Evolutionary conservation across 176 grass and related monocot species (phyloP).

Genomic region (Otatea glauca): DNA sequence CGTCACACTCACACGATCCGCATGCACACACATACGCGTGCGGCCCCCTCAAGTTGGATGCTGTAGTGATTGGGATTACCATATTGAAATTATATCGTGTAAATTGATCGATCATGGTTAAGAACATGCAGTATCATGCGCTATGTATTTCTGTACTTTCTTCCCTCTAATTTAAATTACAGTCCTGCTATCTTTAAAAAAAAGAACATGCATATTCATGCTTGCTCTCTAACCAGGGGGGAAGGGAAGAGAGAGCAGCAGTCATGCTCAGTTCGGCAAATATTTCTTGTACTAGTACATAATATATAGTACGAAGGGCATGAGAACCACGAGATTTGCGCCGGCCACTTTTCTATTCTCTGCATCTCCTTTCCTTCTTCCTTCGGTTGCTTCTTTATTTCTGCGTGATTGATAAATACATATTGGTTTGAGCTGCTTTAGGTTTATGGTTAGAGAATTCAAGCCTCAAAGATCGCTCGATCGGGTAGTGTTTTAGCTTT

Average conservation of each 20-base stretch:
- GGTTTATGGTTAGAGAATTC: conserved; percentile 26
- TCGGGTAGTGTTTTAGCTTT: conserved; percentile 34
- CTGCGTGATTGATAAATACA: neutral
- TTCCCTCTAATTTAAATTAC: too few species aligned
- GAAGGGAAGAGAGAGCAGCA: too few species aligned
- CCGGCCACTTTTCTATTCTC: neutral
- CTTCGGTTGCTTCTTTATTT: neutral
- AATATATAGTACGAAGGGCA: neutral
- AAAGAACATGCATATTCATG: too few species aligned
- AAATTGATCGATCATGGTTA: neutral
- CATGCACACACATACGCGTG: too few species aligned
- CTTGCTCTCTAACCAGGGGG: neutral
- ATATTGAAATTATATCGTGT: neutral
- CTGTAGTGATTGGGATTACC: neutral
- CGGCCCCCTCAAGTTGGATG: too few species aligned
- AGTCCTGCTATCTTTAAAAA: too few species aligned
- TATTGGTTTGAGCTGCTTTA: conserved; percentile 7
- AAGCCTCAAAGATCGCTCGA: neutral
- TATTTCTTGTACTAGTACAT: neutral
- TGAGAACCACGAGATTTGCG: conserved; percentile 32
- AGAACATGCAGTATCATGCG: too few species aligned
- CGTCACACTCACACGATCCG: too few species aligned
- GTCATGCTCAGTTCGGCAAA: neutral
- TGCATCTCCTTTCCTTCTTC: neutral
- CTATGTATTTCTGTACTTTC: too few species aligned